Conservation (phyloP, 163 green algal species). For the Chloromonas sp. region DNA sequence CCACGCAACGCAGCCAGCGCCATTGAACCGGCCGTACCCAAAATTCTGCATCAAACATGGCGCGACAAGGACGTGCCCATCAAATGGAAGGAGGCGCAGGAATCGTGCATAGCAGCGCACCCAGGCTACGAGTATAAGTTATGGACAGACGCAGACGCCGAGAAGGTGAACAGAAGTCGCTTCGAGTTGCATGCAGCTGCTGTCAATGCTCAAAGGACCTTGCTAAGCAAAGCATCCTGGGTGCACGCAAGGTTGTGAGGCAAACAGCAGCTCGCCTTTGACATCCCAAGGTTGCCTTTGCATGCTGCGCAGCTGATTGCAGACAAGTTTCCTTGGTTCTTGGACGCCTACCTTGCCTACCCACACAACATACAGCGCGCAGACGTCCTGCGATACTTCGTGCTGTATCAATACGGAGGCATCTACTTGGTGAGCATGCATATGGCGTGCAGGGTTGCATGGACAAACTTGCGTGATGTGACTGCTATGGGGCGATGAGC, state of each 20-base stretch:
- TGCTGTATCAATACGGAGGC: conserved; percentile 55
- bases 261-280: too few species aligned
- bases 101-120: conserved; percentile 9
- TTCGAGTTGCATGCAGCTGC: background rate
- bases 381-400: conserved; percentile 56
- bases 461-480: background rate
- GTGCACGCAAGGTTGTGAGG: too few species aligned
- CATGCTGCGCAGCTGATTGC: conserved; percentile 6
- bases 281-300: background rate
- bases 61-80: background rate
- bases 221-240: too few species aligned
- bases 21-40: background rate
- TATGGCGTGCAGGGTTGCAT: background rate
- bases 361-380: conserved; percentile 56
- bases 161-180: background rate
- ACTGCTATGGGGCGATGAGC: too few species aligned
- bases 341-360: conserved; percentile 50
- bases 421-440: conserved; percentile 44
- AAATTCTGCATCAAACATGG: conserved; percentile 3
- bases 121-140: conserved; percentile 8
- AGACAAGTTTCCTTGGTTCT: conserved; percentile 49
- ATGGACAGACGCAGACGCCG: conserved; percentile 8
- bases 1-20: background rate
- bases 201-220: too few species aligned
- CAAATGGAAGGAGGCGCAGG: background rate